These are phyloP conservation scores for Cutaneotrichosporon curvatum DNA, from an alignment of 1,284 basidiomycete genomes.

Conservation along the genomic window DNA sequence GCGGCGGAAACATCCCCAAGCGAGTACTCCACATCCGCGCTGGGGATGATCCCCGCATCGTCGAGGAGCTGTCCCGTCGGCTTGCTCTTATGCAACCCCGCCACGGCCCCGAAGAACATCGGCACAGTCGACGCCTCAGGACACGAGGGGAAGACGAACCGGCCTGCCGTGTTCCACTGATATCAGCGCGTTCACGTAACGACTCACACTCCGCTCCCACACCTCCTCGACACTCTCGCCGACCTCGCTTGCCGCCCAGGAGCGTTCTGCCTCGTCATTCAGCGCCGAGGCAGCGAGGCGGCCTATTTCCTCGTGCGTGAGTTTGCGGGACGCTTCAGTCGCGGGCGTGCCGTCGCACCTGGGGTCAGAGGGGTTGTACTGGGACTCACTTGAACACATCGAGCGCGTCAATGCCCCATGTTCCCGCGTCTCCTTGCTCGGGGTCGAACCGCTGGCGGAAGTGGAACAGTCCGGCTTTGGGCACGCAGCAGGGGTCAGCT, in stretches of 20 bases:
- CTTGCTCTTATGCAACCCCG: constrained; percentile 27
- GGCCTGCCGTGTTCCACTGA: constrained; percentile 43
- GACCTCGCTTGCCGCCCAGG: constrained; percentile 43
- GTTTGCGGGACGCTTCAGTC: constrained; percentile 4
- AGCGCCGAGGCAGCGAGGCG: constrained; percentile 29
- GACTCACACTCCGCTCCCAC: constrained; percentile 43
- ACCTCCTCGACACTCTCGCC: constrained; percentile 47
- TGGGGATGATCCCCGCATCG: constrained; percentile 42
- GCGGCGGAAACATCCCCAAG: constrained; percentile 29
- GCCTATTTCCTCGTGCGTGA: constrained; percentile 39
- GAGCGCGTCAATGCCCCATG: constrained; percentile 42
- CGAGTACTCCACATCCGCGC: constrained; percentile 40
- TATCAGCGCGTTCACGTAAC: not conserved
- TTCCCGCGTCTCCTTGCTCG: constrained; percentile 37
- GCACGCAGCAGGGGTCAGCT: constrained; percentile 35
- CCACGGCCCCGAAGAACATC: constrained; percentile 37
- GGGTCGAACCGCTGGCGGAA: constrained; percentile 43
- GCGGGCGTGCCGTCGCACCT: constrained; percentile 8
- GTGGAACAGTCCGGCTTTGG: constrained; percentile 37
- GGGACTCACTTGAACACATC: constrained; percentile 38
- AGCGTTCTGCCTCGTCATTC: constrained; percentile 32
- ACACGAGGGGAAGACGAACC: constrained; percentile 37
- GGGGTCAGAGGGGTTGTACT: constrained; percentile 9
- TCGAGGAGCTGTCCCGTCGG: constrained; percentile 27
- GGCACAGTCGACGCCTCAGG: constrained; percentile 9